phyloP scores from a whole-genome alignment of 805 yeast species.

The Candida corydali region DNA sequence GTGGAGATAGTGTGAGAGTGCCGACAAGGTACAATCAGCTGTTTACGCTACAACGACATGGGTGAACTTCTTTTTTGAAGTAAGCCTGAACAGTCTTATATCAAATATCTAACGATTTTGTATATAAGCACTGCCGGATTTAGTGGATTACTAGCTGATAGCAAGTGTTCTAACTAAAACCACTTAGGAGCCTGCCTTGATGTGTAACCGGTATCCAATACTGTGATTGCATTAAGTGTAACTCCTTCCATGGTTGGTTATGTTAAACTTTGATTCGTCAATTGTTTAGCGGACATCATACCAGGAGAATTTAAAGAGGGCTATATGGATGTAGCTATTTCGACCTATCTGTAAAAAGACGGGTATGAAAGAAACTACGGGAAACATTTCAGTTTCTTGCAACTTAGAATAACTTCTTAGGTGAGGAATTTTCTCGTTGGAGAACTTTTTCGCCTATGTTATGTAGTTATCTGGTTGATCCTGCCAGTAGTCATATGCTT shows the following conservation, averaged over 20 bases:
- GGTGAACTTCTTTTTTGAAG: conserved; percentile 14
- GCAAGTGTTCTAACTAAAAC: conserved; percentile 4
- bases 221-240: conserved; percentile 3
- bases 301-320: conserved; percentile 5
- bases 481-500: conserved; percentile 6
- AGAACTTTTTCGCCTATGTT: neutral
- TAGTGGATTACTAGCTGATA: conserved; percentile 18
- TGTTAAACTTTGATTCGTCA: conserved; percentile 1
- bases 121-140: conserved; percentile 29
- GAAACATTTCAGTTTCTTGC: conserved; percentile 3
- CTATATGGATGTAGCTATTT: conserved; percentile 4
- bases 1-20: conserved; percentile 29
- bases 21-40: conserved; percentile 24
- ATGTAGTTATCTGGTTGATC: conserved; percentile 6
- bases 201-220: neutral
- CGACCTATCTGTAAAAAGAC: neutral
- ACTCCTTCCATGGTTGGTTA: conserved; percentile 6
- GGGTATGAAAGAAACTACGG: neutral
- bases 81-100: conserved; percentile 28
- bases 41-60: conserved; percentile 25
- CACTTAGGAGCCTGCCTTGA: conserved; percentile 3
- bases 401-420: conserved; percentile 3
- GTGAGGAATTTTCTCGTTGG: neutral
- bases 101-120: conserved; percentile 25
- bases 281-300: conserved; percentile 4